Percentiles rank a stretch among this genome's conserved stretches.
Evolutionary conservation across 2,329 filamentous ascomycete genomes (phyloP).

Genomic region (Diaporthe longicolla): DNA sequence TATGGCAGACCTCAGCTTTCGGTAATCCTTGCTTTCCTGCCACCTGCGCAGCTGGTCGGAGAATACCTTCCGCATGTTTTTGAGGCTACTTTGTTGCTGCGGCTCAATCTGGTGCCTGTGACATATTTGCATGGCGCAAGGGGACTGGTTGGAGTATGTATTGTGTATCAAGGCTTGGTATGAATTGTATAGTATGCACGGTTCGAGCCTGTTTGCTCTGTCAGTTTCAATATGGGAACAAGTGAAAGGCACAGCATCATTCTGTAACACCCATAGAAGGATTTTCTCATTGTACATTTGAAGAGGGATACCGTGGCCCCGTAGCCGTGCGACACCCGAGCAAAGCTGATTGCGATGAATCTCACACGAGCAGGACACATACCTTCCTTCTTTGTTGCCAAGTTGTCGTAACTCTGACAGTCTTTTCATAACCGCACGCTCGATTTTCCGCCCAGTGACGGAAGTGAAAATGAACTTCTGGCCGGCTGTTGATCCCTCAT

Average conservation of each 20-base stretch:
- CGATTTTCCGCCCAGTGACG: neutral
- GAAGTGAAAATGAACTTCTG: neutral
- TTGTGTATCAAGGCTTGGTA: slow-evolving; percentile 5
- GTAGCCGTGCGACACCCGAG: too few relatives aligned
- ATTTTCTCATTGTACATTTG: too few relatives aligned
- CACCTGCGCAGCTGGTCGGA: neutral
- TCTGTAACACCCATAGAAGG: too few relatives aligned
- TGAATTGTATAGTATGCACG: neutral
- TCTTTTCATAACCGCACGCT: neutral
- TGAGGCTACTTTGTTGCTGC: neutral
- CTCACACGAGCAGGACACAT: neutral
- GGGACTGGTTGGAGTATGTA: neutral
- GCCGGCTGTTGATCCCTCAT: neutral
- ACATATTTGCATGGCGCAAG: neutral
- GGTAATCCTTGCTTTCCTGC: neutral
- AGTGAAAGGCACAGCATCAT: too few relatives aligned
- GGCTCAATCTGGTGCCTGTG: neutral
- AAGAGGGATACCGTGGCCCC: too few relatives aligned
- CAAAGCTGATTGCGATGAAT: neutral
- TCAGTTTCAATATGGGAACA: neutral
- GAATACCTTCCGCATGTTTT: too few relatives aligned
- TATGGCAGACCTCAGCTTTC: neutral
- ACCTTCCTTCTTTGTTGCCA: neutral
- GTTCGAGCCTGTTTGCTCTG: neutral
- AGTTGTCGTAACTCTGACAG: neutral